These are phyloP conservation scores for Dentiscutata heterogama DNA, from an alignment of 371 early-diverging fungal species.

Conservation along the genomic window DNA sequence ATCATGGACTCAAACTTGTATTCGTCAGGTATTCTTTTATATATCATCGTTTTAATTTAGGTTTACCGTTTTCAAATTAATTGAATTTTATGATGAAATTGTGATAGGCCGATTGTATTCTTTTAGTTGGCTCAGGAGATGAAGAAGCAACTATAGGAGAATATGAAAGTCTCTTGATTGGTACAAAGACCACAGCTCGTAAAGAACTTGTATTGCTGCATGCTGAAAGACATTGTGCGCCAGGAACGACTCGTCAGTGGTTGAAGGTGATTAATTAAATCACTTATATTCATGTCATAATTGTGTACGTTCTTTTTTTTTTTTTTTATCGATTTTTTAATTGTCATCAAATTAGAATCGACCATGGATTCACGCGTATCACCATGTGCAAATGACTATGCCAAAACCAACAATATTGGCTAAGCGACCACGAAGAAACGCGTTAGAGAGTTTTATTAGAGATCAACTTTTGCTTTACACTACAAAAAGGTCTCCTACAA, in stretches of 20 bases:
- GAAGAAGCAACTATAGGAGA: conserved; percentile 92
- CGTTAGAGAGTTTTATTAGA: conserved; percentile 59
- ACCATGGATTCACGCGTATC: conserved; percentile 96
- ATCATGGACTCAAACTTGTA: conserved; percentile 96
- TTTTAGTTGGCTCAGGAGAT: conserved; percentile 92
- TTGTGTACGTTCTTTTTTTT: too few relatives aligned
- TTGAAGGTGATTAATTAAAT: conserved; percentile 65
- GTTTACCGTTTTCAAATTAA: not conserved
- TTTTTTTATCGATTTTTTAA: not conserved
- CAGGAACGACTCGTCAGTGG: conserved; percentile 93
- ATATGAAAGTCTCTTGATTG: conserved; percentile 89
- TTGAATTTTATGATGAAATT: conserved; percentile 12
- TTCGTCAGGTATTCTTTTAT: conserved; percentile 76
- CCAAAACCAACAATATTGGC: conserved; percentile 65
- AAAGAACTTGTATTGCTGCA: conserved; percentile 91
- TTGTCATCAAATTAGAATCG: conserved; percentile 63
- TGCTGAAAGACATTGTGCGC: conserved; percentile 74
- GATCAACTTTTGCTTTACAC: too few relatives aligned
- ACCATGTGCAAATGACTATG: conserved; percentile 94
- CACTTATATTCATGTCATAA: not conserved
- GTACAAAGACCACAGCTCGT: conserved; percentile 96
- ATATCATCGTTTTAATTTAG: not conserved
- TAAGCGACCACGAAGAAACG: conserved; percentile 66
- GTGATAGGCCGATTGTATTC: conserved; percentile 86
- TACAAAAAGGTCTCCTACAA: conserved; percentile 50